Percentiles rank a stretch among this genome's conserved stretches.
Conservation (phyloP, 2,329 filamentous ascomycete species). For the Calonectria pteridis region DNA sequence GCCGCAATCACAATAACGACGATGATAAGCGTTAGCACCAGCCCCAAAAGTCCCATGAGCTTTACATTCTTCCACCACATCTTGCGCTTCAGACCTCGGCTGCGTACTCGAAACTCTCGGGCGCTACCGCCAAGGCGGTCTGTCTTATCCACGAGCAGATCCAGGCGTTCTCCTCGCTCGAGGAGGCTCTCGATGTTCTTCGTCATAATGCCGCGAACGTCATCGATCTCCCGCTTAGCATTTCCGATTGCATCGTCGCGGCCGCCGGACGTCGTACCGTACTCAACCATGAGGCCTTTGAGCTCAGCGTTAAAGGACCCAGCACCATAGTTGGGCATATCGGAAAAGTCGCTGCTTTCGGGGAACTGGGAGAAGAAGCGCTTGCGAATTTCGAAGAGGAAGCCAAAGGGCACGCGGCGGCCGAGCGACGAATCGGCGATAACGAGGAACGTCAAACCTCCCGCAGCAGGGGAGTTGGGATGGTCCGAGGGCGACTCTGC, state of each 20-base stretch:
- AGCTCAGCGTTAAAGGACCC: constrained; percentile 87
- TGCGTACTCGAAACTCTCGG: constrained; percentile 89
- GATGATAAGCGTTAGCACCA: constrained; percentile 75
- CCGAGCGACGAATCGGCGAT: constrained; percentile 85
- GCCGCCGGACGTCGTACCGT: constrained; percentile 81
- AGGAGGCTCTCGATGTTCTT: constrained; percentile 92
- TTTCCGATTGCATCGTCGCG: constrained; percentile 86
- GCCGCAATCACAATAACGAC: constrained; percentile 67
- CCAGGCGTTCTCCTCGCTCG: constrained; percentile 92
- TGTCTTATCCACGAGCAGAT: constrained; percentile 96
- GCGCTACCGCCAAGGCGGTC: constrained; percentile 90
- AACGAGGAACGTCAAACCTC: constrained; percentile 91
- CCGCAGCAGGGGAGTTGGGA: constrained; percentile 70
- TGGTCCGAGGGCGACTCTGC: constrained; percentile 82
- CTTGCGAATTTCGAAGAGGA: constrained; percentile 89
- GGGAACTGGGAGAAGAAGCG: constrained; percentile 83
- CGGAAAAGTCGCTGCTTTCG: constrained; percentile 76
- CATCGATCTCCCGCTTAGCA: constrained; percentile 91
- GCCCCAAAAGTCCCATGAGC: constrained; percentile 82
- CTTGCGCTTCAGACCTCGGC: constrained; percentile 84
- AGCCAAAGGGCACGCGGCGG: constrained; percentile 92
- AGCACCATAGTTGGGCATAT: constrained; percentile 89
- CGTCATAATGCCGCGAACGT: constrained; percentile 93
- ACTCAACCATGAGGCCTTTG: constrained; percentile 83
- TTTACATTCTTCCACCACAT: constrained; percentile 99